Base-by-base conservation (phyloP, 2,329 filamentous ascomycete genomes). In the Aspergillus sclerotialis region DNA sequence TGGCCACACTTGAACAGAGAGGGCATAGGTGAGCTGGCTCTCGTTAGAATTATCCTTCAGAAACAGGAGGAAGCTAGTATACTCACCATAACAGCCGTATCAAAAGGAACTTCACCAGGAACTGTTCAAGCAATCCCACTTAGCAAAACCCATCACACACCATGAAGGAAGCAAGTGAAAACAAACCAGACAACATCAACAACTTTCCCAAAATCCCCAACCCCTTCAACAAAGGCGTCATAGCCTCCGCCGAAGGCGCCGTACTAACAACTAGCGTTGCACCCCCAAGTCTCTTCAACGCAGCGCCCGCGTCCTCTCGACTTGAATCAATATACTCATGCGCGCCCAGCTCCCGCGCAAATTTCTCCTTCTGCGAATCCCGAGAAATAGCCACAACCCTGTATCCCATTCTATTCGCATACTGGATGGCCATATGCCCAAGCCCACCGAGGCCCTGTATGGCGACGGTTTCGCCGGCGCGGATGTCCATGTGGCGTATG, bases 341-440 rank as follows among this genome's bases (percentile, higher is more conserved):
- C 0, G 75, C 75, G 5, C 76, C 76, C 7, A 79, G 60, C 42
- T 74, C 45, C 28, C 62, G 61, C 1, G 72, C 74, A 44, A 74
- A 72, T 31, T 68, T 58, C 45, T 70, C 70, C 61, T 79, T 80
- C 14, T 55, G 50, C 2, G 53, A 53, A 32, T 65, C 70, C 2
- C 67, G 60, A 0, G 69, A 73, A 11, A 75, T 53, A 2, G 70
- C 72, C 7, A 74, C 68, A 5, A 70, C 70, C 10, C 65, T 60
- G 51, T 64, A 74, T 7, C 72, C 72, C 61, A 75, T 68, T 34
- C 67, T 68, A 12, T 63, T 58, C 0, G 70, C 63, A 40, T 71
- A 75, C 42, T 75, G 71, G 24, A 76, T 48, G 0, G 70, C 72
- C 5, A 75, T 49, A 53, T 75, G 72, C 3, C 72, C 71, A 1